phyloP scores from a whole-genome alignment of 805 yeast species.

The Dipodascopsis uninucleata region DNA sequence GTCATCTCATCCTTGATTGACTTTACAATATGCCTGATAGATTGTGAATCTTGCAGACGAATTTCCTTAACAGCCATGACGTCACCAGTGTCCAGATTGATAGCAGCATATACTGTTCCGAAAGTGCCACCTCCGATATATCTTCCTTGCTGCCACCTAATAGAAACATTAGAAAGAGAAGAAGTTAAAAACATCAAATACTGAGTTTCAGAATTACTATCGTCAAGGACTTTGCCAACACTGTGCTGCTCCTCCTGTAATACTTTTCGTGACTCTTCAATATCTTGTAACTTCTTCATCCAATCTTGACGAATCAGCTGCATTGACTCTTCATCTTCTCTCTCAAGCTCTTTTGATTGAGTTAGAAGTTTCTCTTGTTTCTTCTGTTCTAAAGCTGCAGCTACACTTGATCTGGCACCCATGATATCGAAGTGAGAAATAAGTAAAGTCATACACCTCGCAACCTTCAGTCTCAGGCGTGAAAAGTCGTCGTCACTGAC shows the following conservation, averaged over 20 bases:
- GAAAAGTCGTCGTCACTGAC: constrained; percentile 73
- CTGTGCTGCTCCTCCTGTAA: constrained; percentile 46
- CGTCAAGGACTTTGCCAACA: constrained; percentile 88
- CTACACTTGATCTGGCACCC: constrained; percentile 89
- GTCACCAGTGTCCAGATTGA: constrained; percentile 90
- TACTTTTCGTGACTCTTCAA: constrained; percentile 56
- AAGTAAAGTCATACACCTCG: constrained; percentile 87
- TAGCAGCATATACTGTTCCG: constrained; percentile 90
- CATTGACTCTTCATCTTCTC: constrained; percentile 52
- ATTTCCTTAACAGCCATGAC: constrained; percentile 97
- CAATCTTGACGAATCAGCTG: constrained; percentile 63
- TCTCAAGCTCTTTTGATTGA: constrained; percentile 40
- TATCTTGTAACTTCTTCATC: constrained; percentile 56
- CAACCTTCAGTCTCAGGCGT: constrained; percentile 71
- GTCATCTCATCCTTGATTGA: constrained; percentile 95
- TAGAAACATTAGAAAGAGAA: constrained; percentile 80
- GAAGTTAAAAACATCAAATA: constrained; percentile 82
- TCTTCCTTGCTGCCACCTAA: constrained; percentile 95
- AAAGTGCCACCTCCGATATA: constrained; percentile 94
- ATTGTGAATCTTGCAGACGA: constrained; percentile 79
- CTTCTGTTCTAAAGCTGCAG: constrained; percentile 47
- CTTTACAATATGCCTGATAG: constrained; percentile 78
- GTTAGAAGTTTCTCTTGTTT: constrained; percentile 40
- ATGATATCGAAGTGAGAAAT: constrained; percentile 96
- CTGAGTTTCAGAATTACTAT: constrained; percentile 80